Evolutionary conservation across 2,329 filamentous ascomycete genomes (phyloP), one percentile per base, ranked within the genome.

Genomic region (Penicillium sp.): DNA sequence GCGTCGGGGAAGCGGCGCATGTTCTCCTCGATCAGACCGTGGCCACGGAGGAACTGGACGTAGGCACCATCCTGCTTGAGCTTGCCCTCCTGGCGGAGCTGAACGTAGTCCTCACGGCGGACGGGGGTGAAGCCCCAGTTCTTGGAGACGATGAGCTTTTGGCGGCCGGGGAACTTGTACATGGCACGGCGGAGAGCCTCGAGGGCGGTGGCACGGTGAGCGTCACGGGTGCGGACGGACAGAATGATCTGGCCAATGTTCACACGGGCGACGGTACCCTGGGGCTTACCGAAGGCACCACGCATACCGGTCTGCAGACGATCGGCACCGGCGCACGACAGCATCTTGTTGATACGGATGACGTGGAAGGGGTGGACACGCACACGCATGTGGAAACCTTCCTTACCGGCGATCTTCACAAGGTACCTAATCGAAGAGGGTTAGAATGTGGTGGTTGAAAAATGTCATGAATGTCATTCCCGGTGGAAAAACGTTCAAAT

Each of bases 341-440:
- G 94, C 95, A 99, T 99, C 91, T 99, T 99, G 93, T 99, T 99
- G 93, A 99, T 99, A 85, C 95, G 95, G 87, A 99, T 91, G 84
- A 99, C 95, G 88, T 99, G 95, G 92, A 92, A 99, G 73, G 95
- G 95, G 88, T 99, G 95, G 79, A 93, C 93, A 80, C 95, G 86
- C 76, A 89, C 85, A 71, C 87, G 86, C 68, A 89, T 79, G 80
- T 89, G 87, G 85, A 89, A 89, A 80, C 84, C 84, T 85, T 89
- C 87, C 82, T 89, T 89, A 80, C 87, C 87, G 75, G 84, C 83
- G 72, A 83, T 81, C 83, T 89, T 89, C 79, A 89, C 86, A 71
- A 89, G 83, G 82, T 89, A 89, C 77, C 83, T 85, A 60, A 55
- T 16, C 55, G 3, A 10, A 30, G 22, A 19, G 42, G 49, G 49